Evolutionary conservation across 768 basidiomycete genomes (phyloP), one percentile per base, ranked within the genome.

Genomic region (Thelephora aurantiotincta): DNA sequence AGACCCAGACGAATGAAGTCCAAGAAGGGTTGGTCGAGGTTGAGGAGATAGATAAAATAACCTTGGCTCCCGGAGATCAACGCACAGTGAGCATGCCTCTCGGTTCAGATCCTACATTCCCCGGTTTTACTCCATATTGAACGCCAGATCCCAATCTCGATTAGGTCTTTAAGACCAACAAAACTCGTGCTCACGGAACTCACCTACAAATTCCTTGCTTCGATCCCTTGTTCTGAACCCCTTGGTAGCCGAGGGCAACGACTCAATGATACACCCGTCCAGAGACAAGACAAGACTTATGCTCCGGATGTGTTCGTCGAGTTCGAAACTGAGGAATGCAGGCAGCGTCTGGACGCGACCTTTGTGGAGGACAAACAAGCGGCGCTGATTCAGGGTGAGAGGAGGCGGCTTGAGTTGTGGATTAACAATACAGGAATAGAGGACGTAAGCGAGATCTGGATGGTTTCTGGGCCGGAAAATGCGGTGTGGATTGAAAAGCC

Each of bases 201-300:
- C 35, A 68, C 67, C 37, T 89, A 82, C 52, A 61, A 78, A 26
- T 93, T 92, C 59, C 72, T 92, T 33, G 76, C 77, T 4, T 70
- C 88, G 30, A 70, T 93, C 16, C 78, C 83, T 2, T 68, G 71
- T 20, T 68, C 59, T 0, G 91, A 93, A 60, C 65, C 77, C 1
- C 69, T 92, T 2, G 68, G 75, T 7, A 70, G 69, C 33, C 80
- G 77, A n/a, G 91, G 92, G 12, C 75, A 70, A 41, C 69, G 91
- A 45, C 67, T 96, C 11, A 78, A 92, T 46, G 75, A 78, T 46
- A 91, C 90, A 2, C 70, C 73, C 26, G 65, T 73, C 12, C 85
- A 93, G 54, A 68, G 80, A 42, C 77, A 81, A 52, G 69, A 60
- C 23, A 76, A 77, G 11, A 75, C 76, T 2, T 93, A 94, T 58